Evolutionary conservation across 2,329 filamentous ascomycete genomes (phyloP).

Genomic region (Ceratocystis diversiconidia): DNA sequence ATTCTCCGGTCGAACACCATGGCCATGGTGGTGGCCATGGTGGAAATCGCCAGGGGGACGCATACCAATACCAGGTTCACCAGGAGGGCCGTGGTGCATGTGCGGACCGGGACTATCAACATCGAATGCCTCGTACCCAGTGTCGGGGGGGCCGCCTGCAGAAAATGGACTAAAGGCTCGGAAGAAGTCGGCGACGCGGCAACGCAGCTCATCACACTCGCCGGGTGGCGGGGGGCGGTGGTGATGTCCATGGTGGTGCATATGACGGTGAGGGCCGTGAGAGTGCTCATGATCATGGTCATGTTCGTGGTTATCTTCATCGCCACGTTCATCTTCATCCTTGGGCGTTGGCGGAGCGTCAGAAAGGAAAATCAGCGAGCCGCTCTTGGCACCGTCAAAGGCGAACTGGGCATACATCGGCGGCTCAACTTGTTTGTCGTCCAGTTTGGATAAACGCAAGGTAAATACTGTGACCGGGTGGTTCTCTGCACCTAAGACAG

Average conservation of each 20-base stretch:
- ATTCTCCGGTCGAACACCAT: not conserved
- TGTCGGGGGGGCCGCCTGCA: not conserved
- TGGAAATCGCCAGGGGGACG: constrained; percentile 11
- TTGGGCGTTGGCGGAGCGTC: constrained; percentile 5
- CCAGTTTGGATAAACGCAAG: constrained; percentile 9
- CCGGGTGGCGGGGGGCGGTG: not conserved
- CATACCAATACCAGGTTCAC: constrained; percentile 14
- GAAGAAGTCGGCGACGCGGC: constrained; percentile 1
- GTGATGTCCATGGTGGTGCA: not conserved
- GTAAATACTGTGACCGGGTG: constrained; percentile 15
- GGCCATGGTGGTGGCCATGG: constrained; percentile 4
- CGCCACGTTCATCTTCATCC: not conserved
- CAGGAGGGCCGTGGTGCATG: constrained; percentile 10
- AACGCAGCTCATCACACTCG: not conserved
- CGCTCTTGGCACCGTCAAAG: constrained; percentile 13
- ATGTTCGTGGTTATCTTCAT: not conserved
- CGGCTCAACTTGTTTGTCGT: constrained; percentile 11
- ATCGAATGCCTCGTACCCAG: not conserved
- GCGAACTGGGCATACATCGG: constrained; percentile 15
- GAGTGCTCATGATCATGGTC: not conserved
- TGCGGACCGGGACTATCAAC: constrained; percentile 6
- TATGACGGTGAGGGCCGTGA: not conserved
- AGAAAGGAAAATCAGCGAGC: constrained; percentile 15
- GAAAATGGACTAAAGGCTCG: not conserved
- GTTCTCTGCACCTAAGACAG: not conserved